These are phyloP conservation scores for Ricinus communis DNA, from an alignment of 345 rosid genomes.

Conservation along the genomic window DNA sequence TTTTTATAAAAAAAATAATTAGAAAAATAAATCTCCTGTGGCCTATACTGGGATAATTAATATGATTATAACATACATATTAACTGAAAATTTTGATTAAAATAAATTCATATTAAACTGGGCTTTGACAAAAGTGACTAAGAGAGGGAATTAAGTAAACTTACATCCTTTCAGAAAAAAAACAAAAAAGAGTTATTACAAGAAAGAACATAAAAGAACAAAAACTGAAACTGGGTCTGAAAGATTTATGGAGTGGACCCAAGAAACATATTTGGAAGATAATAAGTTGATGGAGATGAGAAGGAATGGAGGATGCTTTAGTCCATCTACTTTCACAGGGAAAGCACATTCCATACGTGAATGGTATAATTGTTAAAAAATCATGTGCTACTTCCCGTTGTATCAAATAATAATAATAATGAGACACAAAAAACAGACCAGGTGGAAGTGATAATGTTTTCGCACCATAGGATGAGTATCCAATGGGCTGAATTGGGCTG, in stretches of 20 bases:
- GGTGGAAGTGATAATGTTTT: slow-evolving; percentile 15
- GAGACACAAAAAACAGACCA: not conserved
- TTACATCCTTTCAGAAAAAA: no score
- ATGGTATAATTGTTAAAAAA: slow-evolving; percentile 23
- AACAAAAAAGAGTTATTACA: not conserved
- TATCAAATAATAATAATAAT: no score
- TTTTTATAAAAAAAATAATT: no score
- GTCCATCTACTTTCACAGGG: slow-evolving; percentile 13
- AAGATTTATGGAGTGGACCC: slow-evolving; percentile 16
- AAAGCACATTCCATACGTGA: slow-evolving; percentile 42
- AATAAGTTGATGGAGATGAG: slow-evolving; percentile 7
- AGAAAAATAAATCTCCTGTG: no score
- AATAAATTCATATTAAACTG: no score
- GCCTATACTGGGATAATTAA: no score
- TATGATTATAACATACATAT: no score
- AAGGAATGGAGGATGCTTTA: slow-evolving; percentile 5
- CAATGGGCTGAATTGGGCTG: slow-evolving; percentile 33
- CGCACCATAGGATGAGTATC: slow-evolving; percentile 34
- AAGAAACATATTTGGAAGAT: not conserved
- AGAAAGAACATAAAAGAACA: not conserved
- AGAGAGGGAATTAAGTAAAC: no score
- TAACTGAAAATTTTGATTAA: no score
- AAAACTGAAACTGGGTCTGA: not conserved
- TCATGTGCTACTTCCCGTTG: no score
- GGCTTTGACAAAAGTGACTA: no score